phyloP scores from a whole-genome alignment of 352 stramenopile genomes.

The Discostella stelligera region DNA sequence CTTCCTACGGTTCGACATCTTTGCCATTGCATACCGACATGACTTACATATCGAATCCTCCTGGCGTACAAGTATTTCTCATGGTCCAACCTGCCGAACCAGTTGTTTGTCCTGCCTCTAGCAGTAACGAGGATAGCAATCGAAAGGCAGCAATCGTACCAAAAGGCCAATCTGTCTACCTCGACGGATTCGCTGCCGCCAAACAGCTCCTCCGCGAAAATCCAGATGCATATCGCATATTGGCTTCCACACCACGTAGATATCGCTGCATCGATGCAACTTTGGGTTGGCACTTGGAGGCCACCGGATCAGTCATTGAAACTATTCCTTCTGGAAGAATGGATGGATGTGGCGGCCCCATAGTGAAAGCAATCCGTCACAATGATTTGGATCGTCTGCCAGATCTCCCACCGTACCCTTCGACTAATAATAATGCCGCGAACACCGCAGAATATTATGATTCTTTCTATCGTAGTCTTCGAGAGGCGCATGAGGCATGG shows the following conservation, averaged over 20 bases:
- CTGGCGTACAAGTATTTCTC: slow-evolving; percentile 80
- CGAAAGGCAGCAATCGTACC: not conserved
- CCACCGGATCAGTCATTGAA: slow-evolving; percentile 54
- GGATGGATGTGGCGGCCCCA: slow-evolving; percentile 23
- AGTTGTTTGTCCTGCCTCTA: not conserved
- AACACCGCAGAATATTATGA: slow-evolving; percentile 30
- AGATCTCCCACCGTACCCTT: slow-evolving; percentile 62
- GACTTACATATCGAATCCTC: slow-evolving; percentile 72
- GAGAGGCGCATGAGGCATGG: slow-evolving; percentile 62
- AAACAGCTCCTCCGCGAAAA: slow-evolving; percentile 46
- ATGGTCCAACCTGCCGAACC: slow-evolving; percentile 67
- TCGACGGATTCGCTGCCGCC: slow-evolving; percentile 72
- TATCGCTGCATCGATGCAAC: slow-evolving; percentile 71
- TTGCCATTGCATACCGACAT: slow-evolving; percentile 81
- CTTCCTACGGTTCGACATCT: slow-evolving; percentile 66
- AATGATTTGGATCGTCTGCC: slow-evolving; percentile 82
- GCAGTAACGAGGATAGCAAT: not conserved
- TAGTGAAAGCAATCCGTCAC: slow-evolving; percentile 68
- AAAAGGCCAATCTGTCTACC: slow-evolving; percentile 66
- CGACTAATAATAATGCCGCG: slow-evolving; percentile 8
- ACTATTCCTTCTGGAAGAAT: slow-evolving; percentile 25
- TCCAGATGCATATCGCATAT: slow-evolving; percentile 59
- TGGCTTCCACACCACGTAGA: slow-evolving; percentile 51
- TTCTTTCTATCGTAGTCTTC: slow-evolving; percentile 61
- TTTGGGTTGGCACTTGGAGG: slow-evolving; percentile 77